A percentile compares a stretch with the other conserved stretches of the same genome.
phyloP scores from a whole-genome alignment of 441 rosid genomes.

The Macaranga tanarius region DNA sequence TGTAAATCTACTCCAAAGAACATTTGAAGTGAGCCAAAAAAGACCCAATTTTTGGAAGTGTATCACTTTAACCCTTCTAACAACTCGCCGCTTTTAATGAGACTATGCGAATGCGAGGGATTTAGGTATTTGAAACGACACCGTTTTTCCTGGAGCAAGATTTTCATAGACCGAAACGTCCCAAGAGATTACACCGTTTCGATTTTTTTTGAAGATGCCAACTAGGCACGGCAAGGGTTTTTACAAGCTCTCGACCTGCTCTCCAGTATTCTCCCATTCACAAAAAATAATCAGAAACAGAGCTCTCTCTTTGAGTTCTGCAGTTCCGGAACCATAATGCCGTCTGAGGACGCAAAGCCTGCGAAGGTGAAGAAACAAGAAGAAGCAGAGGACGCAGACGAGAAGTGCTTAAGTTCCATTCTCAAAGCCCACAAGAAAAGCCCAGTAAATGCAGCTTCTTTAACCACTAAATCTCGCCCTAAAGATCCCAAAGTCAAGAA shows the following conservation, averaged over 20 bases:
- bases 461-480: conserved; percentile 37
- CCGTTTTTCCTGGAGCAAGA: too few relatives aligned
- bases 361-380: conserved; percentile 34
- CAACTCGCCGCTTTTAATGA: too few relatives aligned
- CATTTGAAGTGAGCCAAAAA: too few relatives aligned
- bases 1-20: too few relatives aligned
- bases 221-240: too few relatives aligned
- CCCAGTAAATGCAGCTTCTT: conserved; percentile 37
- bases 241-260: neutral
- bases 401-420: conserved; percentile 54
- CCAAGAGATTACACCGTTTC: too few relatives aligned
- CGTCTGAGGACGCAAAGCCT: conserved; percentile 55
- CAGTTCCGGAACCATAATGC: conserved; percentile 36
- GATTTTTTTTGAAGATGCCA: too few relatives aligned
- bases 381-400: conserved; percentile 33
- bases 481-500: conserved; percentile 28
- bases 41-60: too few relatives aligned
- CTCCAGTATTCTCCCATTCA: neutral
- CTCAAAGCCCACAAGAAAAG: conserved; percentile 48
- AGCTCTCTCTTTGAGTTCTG: neutral
- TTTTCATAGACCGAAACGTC: too few relatives aligned
- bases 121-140: too few relatives aligned
- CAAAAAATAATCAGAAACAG: neutral
- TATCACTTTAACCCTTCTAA: too few relatives aligned
- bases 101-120: too few relatives aligned